Conservation (phyloP, 2,329 filamentous ascomycete species). For the Simplicillium sp. region DNA sequence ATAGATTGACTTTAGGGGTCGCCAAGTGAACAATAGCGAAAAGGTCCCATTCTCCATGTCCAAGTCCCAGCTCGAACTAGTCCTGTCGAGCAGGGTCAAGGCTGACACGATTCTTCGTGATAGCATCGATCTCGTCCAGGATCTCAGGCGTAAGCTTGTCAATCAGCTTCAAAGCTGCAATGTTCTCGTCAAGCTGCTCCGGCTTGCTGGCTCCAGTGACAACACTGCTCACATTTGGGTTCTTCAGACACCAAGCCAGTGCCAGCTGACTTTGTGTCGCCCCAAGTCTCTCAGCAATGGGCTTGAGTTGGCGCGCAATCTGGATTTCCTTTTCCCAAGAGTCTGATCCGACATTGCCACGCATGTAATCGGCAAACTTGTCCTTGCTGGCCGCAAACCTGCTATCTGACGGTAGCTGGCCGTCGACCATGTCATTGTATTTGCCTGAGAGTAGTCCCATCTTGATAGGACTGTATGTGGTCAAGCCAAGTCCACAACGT, state of each 20-base stretch:
- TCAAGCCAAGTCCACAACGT: constrained; percentile 50
- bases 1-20: too few species aligned
- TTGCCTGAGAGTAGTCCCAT: constrained; percentile 55
- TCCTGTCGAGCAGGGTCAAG: too few species aligned
- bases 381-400: constrained; percentile 46
- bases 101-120: too few species aligned
- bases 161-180: constrained; percentile 39
- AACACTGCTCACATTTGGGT: constrained; percentile 50
- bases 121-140: constrained; percentile 50
- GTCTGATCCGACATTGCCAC: constrained; percentile 39
- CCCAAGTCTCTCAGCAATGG: constrained; percentile 55
- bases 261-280: constrained; percentile 47
- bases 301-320: constrained; percentile 48
- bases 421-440: too few species aligned
- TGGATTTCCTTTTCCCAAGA: constrained; percentile 46
- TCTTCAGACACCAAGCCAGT: constrained; percentile 53
- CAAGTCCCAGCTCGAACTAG: too few species aligned
- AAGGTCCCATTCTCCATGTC: too few species aligned
- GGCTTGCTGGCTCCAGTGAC: constrained; percentile 50
- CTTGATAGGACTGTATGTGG: constrained; percentile 50
- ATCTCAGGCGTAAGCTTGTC: constrained; percentile 51
- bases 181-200: constrained; percentile 52
- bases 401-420: constrained; percentile 50
- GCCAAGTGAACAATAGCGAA: too few species aligned
- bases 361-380: constrained; percentile 44